Percentiles rank a stretch among this genome's conserved stretches.
These are phyloP conservation scores for Corrigiola litoralis DNA, from an alignment of 179 eudicot genomes.

Conservation along the genomic window DNA sequence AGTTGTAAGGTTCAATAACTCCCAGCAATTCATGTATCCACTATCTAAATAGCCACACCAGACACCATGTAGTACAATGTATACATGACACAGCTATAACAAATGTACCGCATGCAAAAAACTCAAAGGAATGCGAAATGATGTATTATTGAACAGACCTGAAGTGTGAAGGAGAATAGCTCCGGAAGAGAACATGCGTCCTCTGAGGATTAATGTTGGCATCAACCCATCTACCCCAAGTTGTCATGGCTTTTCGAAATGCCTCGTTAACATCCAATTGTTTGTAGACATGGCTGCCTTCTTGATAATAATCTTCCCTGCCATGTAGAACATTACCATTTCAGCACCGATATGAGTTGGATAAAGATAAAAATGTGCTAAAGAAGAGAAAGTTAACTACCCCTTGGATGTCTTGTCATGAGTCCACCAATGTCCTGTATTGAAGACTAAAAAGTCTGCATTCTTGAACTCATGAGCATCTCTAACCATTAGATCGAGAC, in stretches of 20 bases:
- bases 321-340: conserved; percentile 1
- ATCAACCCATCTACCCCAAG: conserved; percentile 96
- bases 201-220: conserved; percentile 52
- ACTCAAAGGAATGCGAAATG: no score
- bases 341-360: not conserved
- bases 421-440: conserved; percentile 99
- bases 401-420: conserved; percentile 82
- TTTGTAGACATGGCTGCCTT: conserved; percentile 80
- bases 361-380: not conserved
- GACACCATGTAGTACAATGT: no score
- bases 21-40: no score
- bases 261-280: conserved; percentile 80
- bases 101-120: no score
- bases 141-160: conserved; percentile 59
- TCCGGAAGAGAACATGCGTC: conserved; percentile 74
- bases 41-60: no score
- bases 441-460: conserved; percentile 73
- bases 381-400: conserved; percentile 30
- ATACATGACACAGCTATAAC: no score
- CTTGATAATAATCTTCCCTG: conserved; percentile 93
- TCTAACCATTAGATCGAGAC: conserved; percentile 59
- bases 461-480: conserved; percentile 50
- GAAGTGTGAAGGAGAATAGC: conserved; percentile 93
- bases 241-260: conserved; percentile 76
- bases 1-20: no score